These are phyloP conservation scores for Capronia epimyces DNA, from an alignment of 2,329 filamentous ascomycete genomes.

Conservation along the genomic window DNA sequence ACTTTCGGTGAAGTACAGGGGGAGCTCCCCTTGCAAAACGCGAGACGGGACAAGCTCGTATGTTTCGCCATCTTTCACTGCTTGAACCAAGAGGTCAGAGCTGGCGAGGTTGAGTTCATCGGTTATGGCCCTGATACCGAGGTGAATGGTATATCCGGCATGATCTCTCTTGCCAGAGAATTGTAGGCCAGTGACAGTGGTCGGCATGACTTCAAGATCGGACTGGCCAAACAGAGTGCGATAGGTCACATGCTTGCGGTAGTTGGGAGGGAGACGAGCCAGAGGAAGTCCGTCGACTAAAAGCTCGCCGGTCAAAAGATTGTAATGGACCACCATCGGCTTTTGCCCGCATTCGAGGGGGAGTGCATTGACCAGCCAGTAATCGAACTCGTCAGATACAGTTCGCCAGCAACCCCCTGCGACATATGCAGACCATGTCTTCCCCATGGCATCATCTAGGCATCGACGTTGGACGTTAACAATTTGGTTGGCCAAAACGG, in stretches of 20 bases:
- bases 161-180: constrained; percentile 11
- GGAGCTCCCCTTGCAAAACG: constrained; percentile 32
- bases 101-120: background rate
- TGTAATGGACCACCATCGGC: constrained; percentile 40
- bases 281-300: constrained; percentile 50
- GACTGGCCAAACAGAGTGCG: constrained; percentile 41
- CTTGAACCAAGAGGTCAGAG: background rate
- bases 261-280: constrained; percentile 44
- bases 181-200: constrained; percentile 29
- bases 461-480: constrained; percentile 4
- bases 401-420: constrained; percentile 1
- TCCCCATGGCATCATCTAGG: constrained; percentile 24
- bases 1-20: constrained; percentile 35
- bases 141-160: constrained; percentile 26
- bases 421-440: constrained; percentile 22
- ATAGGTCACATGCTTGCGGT: constrained; percentile 41
- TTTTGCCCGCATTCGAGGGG: background rate
- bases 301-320: constrained; percentile 49
- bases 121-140: constrained; percentile 12
- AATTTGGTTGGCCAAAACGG: constrained; percentile 10
- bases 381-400: constrained; percentile 21
- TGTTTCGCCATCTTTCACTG: background rate
- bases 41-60: constrained; percentile 35
- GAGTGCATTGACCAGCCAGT: constrained; percentile 34
- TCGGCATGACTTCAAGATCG: constrained; percentile 42